These are phyloP conservation scores for Ustilago curta DNA, from an alignment of 1,284 basidiomycete genomes.

Conservation along the genomic window DNA sequence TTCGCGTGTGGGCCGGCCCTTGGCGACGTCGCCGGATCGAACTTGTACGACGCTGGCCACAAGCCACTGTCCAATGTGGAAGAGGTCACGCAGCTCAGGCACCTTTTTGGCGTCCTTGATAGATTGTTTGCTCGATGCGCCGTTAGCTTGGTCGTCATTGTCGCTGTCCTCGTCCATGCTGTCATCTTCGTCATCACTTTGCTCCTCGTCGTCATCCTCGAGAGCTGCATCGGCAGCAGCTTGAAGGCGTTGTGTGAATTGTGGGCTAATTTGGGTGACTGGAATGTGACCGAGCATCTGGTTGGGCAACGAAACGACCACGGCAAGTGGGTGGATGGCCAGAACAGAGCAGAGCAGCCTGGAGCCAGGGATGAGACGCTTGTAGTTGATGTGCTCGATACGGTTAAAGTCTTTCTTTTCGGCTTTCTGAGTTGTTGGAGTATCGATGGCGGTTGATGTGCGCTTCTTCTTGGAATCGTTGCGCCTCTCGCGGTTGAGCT, in stretches of 20 bases:
- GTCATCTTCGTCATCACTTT: conserved; percentile 65
- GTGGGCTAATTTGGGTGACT: conserved; percentile 90
- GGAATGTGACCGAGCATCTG: conserved; percentile 95
- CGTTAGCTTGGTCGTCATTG: conserved; percentile 64
- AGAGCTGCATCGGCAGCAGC: conserved; percentile 69
- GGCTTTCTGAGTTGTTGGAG: conserved; percentile 2
- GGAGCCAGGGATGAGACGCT: conserved; percentile 87
- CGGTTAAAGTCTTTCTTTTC: conserved; percentile 73
- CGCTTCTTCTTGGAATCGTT: conserved; percentile 68
- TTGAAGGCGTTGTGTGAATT: conserved; percentile 78
- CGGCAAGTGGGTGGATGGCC: conserved; percentile 86
- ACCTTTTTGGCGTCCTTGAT: conserved; percentile 32
- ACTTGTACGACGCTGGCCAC: conserved; percentile 80
- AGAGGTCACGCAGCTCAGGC: conserved; percentile 75
- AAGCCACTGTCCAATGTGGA: conserved; percentile 86
- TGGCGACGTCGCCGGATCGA: conserved; percentile 74
- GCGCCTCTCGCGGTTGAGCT: conserved; percentile 57
- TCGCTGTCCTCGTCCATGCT: conserved; percentile 63
- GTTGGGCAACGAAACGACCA: conserved; percentile 92
- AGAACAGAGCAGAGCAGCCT: conserved; percentile 87
- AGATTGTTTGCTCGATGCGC: conserved; percentile 15
- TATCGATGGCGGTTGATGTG: conserved; percentile 10
- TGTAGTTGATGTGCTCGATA: conserved; percentile 94
- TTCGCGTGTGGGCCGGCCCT: conserved; percentile 74
- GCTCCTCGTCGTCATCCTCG: conserved; percentile 73